Conservation (phyloP, 768 basidiomycete species). For the Collybiopsis luxurians region DNA sequence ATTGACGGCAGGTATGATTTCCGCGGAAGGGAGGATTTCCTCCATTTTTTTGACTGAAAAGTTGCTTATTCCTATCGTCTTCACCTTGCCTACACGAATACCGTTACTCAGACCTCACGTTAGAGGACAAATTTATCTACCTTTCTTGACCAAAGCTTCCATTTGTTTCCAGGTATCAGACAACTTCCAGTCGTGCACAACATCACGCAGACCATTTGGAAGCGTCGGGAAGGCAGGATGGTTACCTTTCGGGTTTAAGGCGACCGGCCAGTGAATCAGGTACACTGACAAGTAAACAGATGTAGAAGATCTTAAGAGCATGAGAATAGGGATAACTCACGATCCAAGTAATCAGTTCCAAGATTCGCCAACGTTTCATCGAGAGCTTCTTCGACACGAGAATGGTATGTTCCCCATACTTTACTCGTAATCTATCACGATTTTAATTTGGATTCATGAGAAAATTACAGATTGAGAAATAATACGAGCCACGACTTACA, state of each 20-base stretch:
- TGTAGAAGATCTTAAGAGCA: slow-evolving; percentile 11
- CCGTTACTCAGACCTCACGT: too few relatives aligned
- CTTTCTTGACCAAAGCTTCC: slow-evolving; percentile 69
- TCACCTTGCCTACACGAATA: slow-evolving; percentile 52
- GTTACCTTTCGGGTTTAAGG: slow-evolving; percentile 67
- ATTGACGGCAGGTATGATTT: slow-evolving; percentile 68
- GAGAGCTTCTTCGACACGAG: slow-evolving; percentile 69
- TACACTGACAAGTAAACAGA: slow-evolving; percentile 39
- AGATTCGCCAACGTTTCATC: slow-evolving; percentile 75
- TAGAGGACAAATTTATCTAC: too few relatives aligned
- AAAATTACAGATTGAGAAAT: neutral
- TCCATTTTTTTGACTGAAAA: slow-evolving; percentile 67
- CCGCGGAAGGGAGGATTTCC: slow-evolving; percentile 63
- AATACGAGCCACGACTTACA: slow-evolving; percentile 30
- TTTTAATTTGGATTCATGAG: neutral
- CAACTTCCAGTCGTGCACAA: slow-evolving; percentile 64
- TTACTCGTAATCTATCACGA: slow-evolving; percentile 67
- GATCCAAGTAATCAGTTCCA: slow-evolving; percentile 83
- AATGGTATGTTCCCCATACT: slow-evolving; percentile 56
- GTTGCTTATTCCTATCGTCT: slow-evolving; percentile 73
- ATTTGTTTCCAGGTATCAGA: slow-evolving; percentile 82
- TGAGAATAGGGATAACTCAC: too few relatives aligned
- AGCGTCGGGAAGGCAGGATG: slow-evolving; percentile 56
- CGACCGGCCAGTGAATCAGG: slow-evolving; percentile 81
- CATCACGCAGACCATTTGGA: slow-evolving; percentile 63